Conservation (phyloP, 352 stramenopile species). For the Phytophthora megakarya region DNA sequence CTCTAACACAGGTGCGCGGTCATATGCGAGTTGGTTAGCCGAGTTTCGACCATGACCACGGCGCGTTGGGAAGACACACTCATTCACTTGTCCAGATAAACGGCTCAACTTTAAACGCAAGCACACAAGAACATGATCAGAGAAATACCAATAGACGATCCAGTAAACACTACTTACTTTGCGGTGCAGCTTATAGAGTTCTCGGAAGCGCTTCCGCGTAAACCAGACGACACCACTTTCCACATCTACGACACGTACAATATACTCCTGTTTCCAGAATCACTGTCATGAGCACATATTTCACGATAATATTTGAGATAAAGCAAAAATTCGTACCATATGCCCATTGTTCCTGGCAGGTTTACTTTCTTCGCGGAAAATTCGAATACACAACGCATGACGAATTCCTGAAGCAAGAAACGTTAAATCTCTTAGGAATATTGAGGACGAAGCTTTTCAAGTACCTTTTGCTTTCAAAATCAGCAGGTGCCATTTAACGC, state of each 20-base stretch:
- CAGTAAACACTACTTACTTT: constrained; percentile 48
- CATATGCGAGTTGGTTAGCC: constrained; percentile 57
- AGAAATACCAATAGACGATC: neutral
- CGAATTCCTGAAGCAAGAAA: constrained; percentile 57
- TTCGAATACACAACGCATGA: constrained; percentile 77
- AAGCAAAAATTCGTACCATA: constrained; percentile 50
- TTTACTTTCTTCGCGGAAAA: constrained; percentile 72
- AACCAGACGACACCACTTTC: constrained; percentile 88
- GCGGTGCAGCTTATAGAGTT: constrained; percentile 83
- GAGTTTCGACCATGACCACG: constrained; percentile 63
- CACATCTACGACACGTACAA: constrained; percentile 84
- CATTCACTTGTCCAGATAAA: constrained; percentile 65
- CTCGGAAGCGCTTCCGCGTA: constrained; percentile 79
- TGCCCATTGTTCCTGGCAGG: constrained; percentile 57
- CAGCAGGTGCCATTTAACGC: too few species aligned
- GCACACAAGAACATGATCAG: constrained; percentile 7
- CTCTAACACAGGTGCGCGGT: constrained; percentile 76
- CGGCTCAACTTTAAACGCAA: constrained; percentile 53
- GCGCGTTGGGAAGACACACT: constrained; percentile 75
- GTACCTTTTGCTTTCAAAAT: too few species aligned
- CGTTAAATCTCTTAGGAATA: constrained; percentile 1
- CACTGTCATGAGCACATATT: constrained; percentile 1
- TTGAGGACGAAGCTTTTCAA: neutral
- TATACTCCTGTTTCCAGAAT: constrained; percentile 66
- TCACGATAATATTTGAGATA: neutral